A percentile compares a stretch with the other conserved stretches of the same genome.
phyloP scores from a whole-genome alignment of 768 basidiomycete species.

The Lactifluus volemus region DNA sequence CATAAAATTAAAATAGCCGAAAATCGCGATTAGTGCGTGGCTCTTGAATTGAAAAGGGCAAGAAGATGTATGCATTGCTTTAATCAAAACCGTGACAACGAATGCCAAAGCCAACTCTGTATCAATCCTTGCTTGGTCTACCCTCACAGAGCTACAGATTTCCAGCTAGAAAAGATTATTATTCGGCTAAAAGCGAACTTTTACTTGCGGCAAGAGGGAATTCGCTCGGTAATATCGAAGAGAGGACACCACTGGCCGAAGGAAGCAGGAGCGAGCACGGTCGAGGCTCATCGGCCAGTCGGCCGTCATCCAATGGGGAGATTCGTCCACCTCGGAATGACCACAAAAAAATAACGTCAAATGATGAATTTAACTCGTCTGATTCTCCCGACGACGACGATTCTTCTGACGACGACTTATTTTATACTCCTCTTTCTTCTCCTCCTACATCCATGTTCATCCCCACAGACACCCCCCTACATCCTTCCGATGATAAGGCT shows the following conservation, averaged over 20 bases:
- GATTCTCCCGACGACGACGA: neutral
- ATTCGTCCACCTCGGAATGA: neutral
- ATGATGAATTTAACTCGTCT: neutral
- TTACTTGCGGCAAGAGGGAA: conserved; percentile 7
- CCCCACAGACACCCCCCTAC: neutral
- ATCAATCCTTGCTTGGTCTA: conserved; percentile 14
- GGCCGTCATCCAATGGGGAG: neutral
- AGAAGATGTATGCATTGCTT: too few species aligned
- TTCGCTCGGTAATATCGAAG: neutral
- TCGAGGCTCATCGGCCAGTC: neutral
- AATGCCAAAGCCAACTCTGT: conserved; percentile 18
- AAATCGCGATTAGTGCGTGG: too few species aligned
- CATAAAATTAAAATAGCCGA: too few species aligned
- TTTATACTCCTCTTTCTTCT: conserved; percentile 20
- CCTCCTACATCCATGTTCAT: conserved; percentile 14
- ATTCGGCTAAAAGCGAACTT: conserved; percentile 10
- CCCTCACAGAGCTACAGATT: conserved; percentile 14
- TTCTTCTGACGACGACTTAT: neutral
- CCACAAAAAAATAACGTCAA: neutral
- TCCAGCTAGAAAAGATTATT: conserved; percentile 6
- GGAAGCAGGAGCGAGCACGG: neutral
- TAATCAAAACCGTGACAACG: too few species aligned
- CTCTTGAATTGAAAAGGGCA: too few species aligned
- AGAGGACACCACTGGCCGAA: neutral
- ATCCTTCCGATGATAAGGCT: neutral